phyloP scores from a whole-genome alignment of 164 flowering plant genomes.

The Dillenia turbinata region DNA sequence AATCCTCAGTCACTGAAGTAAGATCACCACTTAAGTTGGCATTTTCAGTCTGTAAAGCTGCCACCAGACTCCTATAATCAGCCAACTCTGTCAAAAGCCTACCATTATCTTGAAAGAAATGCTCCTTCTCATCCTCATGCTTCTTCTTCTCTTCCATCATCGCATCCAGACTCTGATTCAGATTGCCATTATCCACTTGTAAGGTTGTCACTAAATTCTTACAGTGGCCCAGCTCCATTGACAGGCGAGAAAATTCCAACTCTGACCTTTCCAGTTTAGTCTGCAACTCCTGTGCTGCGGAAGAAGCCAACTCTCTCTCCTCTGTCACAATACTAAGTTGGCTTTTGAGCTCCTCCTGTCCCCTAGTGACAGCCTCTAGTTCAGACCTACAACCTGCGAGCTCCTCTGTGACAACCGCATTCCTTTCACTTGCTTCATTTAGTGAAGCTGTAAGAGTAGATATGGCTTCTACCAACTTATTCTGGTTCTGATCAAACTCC shows the following conservation, averaged over 20 bases:
- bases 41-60: slow-evolving; percentile 21
- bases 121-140: slow-evolving; percentile 42
- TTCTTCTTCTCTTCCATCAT: slow-evolving; percentile 37
- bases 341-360: slow-evolving; percentile 40
- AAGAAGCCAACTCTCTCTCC: slow-evolving; percentile 37
- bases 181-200: slow-evolving; percentile 39
- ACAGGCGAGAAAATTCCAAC: slow-evolving; percentile 32
- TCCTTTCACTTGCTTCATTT: slow-evolving; percentile 36
- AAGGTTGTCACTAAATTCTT: slow-evolving; percentile 25
- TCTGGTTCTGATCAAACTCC: slow-evolving; percentile 30
- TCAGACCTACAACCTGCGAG: slow-evolving; percentile 50
- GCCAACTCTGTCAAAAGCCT: slow-evolving; percentile 26
- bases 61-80: slow-evolving; percentile 21
- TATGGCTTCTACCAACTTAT: slow-evolving; percentile 39
- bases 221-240: slow-evolving; percentile 40
- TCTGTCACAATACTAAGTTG: slow-evolving; percentile 29
- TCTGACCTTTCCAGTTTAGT: slow-evolving; percentile 42
- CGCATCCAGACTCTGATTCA: slow-evolving; percentile 26
- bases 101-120: slow-evolving; percentile 28
- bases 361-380: slow-evolving; percentile 32
- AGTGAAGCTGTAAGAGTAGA: slow-evolving; percentile 38
- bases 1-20: too few relatives aligned
- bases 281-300: slow-evolving; percentile 39
- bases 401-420: slow-evolving; percentile 44
- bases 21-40: slow-evolving; percentile 8